Conservation (phyloP, 495 filamentous ascomycete species). For the Aspergillus kassunensis region DNA sequence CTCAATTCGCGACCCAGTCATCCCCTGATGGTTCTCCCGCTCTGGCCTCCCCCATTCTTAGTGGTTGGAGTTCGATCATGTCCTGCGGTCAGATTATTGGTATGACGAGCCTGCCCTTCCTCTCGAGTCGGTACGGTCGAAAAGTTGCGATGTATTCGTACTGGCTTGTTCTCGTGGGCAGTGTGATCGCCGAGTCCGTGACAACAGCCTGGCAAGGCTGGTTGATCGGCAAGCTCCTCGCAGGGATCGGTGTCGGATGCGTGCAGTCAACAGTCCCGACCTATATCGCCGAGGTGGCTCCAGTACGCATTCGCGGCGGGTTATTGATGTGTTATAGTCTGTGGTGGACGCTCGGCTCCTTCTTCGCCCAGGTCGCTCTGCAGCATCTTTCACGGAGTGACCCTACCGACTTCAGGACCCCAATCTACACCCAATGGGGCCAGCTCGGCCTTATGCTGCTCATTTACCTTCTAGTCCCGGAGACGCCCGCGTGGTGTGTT, state of each 20-base stretch:
- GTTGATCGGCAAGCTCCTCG: neutral
- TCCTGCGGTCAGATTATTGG: conserved; percentile 11
- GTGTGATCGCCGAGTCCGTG: conserved; percentile 14
- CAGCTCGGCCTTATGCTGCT: conserved; percentile 2
- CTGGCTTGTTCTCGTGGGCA: conserved; percentile 26
- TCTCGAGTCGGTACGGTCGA: conserved; percentile 21
- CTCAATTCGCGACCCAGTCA: conserved; percentile 4
- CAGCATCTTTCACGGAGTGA: neutral
- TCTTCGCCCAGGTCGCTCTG: conserved; percentile 1
- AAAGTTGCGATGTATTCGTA: conserved; percentile 31
- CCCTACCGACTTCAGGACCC: neutral
- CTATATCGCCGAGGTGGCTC: neutral
- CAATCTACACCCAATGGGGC: conserved; percentile 1
- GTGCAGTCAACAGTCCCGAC: neutral
- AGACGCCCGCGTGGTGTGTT: neutral
- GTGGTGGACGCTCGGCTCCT: neutral
- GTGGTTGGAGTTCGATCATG: conserved; percentile 13
- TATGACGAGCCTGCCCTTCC: conserved; percentile 8
- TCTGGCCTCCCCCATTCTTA: conserved; percentile 10
- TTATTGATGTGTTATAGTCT: conserved; percentile 2
- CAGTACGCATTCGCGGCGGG: neutral
- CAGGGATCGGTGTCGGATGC: neutral
- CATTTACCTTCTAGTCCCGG: neutral
- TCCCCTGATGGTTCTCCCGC: conserved; percentile 1
- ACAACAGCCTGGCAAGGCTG: neutral